These are phyloP conservation scores for Hypoxylon rubiginosum DNA, from an alignment of 2,329 filamentous ascomycete genomes.

Conservation along the genomic window DNA sequence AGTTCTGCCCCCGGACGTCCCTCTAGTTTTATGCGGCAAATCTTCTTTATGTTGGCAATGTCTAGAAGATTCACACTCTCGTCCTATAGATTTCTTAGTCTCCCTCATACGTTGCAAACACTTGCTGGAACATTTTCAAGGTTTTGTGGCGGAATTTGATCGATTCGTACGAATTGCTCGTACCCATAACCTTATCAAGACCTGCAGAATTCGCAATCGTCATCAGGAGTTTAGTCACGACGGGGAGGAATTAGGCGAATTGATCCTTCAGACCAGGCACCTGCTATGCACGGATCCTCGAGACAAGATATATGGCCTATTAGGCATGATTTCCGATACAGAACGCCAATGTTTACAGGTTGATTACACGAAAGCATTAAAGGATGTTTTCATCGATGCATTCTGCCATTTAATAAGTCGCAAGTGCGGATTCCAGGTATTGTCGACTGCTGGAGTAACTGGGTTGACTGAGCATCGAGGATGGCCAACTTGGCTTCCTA, in stretches of 20 bases:
- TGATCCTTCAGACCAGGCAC: not conserved
- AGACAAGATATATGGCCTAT: constrained; percentile 33
- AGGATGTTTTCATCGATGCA: not conserved
- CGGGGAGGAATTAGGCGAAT: not conserved
- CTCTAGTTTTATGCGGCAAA: constrained; percentile 3
- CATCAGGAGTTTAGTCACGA: not conserved
- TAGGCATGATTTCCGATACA: constrained; percentile 20
- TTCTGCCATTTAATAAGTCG: not conserved
- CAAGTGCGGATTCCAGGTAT: constrained; percentile 2
- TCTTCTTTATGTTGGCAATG: not conserved
- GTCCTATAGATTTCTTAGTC: not conserved
- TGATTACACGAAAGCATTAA: not conserved
- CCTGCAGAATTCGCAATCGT: no score
- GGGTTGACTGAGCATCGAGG: not conserved
- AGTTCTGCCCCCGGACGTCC: not conserved
- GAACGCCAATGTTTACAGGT: not conserved
- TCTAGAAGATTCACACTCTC: not conserved
- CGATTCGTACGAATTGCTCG: no score
- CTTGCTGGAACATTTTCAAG: not conserved
- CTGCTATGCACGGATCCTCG: constrained; percentile 25
- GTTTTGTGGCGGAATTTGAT: no score
- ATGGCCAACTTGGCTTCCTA: constrained; percentile 15
- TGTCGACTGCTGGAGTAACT: constrained; percentile 2
- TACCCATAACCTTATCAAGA: no score
- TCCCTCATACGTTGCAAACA: not conserved